Base-by-base conservation (phyloP, 2,329 filamentous ascomycete species). In the Ceratocystis destructans region DNA sequence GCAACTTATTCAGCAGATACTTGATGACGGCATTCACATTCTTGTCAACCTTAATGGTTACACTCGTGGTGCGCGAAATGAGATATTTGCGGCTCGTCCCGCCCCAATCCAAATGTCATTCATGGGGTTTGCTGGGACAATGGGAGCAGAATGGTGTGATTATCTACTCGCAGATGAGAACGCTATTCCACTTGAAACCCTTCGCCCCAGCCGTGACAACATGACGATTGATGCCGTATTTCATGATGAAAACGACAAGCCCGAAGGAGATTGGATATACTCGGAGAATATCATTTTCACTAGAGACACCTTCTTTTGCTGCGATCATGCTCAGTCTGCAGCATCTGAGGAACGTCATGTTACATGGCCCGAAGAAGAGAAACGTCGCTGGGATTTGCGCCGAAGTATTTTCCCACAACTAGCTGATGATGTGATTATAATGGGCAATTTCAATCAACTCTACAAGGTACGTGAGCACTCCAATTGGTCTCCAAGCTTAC, bases 51-150 rank as follows among this genome's bases (percentile, higher is more conserved):
- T 99, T n/a, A 99, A 99, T 72, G 94, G 94, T 10, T 99, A 99
- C 74, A 99, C 94, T 0, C 83, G 94, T 65, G 94, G 94, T 37
- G 94, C 94, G n/a, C 85, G 92, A 28, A 99, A 99, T 71, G 94
- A 99, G 73, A 87, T 99, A 3, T 99, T 99, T 74, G 94, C 94
- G 25, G 94, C 94, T 25, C 85, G 95, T 31, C 90, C 94, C 17
- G 91, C 92, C 1, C 94, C 94, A 0, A 90, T 99, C 55, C 94
- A 99, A 70, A 99, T 99, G 94, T 96, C 94, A 0, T 99, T 99
- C 72, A 99, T 99, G 94, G 94, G 94, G 0, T 99, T 99, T 73
- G 94, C 94, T 0, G 94, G 94, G 8, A 96, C 93, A 0, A 79
- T 99, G 0, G 94, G 94, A 5, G 94, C 94, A 2, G 94, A 99